Evolutionary conservation across 192 early-diverging fungal species (phyloP).

Genomic region (Entomortierella parvispora): DNA sequence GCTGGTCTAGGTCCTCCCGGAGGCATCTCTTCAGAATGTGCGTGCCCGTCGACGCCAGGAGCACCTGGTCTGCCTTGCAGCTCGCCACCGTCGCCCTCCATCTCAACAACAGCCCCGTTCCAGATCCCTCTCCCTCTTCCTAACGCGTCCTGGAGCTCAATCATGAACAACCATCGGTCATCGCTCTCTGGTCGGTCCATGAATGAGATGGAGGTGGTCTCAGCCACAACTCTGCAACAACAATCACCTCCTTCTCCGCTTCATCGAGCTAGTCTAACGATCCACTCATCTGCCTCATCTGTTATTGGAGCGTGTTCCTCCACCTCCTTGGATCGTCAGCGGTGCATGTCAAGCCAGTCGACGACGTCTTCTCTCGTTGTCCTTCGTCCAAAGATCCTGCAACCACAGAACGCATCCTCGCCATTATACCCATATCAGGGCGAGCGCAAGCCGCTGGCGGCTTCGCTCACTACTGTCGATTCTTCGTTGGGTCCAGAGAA

Average conservation of each 20-base stretch:
- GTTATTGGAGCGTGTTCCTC: neutral
- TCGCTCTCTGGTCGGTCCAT: conserved; percentile 11
- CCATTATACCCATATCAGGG: too few relatives aligned
- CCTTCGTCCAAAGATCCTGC: too few relatives aligned
- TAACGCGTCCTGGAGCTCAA: neutral
- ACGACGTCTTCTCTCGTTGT: too few relatives aligned
- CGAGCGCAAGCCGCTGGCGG: too few relatives aligned
- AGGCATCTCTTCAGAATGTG: neutral
- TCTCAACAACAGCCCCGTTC: neutral
- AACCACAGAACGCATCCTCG: too few relatives aligned
- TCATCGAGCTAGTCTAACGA: neutral
- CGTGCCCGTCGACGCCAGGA: neutral
- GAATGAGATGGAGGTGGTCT: conserved; percentile 26
- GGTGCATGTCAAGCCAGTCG: neutral
- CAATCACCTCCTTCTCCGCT: neutral
- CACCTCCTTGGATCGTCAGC: too few relatives aligned
- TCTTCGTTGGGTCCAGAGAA: too few relatives aligned
- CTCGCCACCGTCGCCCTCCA: neutral
- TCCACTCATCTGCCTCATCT: neutral
- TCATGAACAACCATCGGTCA: neutral
- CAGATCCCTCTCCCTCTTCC: neutral
- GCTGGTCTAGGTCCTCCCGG: neutral
- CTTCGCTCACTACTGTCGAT: too few relatives aligned
- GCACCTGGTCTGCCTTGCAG: too few relatives aligned
- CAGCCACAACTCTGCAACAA: neutral